phyloP scores from a whole-genome alignment of 805 yeast species.

The Saccharomyces eubayanus region DNA sequence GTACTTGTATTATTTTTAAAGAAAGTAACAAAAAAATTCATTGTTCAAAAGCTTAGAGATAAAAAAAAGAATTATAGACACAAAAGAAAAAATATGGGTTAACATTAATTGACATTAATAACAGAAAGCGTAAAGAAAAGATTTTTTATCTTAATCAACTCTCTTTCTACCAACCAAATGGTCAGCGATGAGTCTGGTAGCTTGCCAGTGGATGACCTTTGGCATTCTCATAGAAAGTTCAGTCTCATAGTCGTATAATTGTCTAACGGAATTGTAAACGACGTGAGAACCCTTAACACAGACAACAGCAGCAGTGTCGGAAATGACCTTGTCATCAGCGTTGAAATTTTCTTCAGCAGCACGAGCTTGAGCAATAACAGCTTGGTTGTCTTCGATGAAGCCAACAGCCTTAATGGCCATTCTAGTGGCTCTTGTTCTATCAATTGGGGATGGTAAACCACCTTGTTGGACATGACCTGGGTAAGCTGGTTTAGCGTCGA shows the following conservation, averaged over 20 bases:
- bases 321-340: conserved; percentile 27
- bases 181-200: conserved; percentile 69
- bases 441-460: conserved; percentile 67
- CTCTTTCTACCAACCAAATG: conserved; percentile 67
- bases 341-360: conserved; percentile 27
- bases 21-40: not conserved
- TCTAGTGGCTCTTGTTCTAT: conserved; percentile 66
- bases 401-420: conserved; percentile 62
- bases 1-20: not conserved
- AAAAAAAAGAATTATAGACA: not conserved
- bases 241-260: conserved; percentile 81
- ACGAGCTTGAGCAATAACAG: conserved; percentile 22
- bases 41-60: not conserved
- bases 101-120: not conserved
- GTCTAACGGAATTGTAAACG: conserved; percentile 63
- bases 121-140: not conserved
- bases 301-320: conserved; percentile 65
- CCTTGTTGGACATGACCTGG: conserved; percentile 90
- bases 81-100: not conserved
- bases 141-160: conserved; percentile 12
- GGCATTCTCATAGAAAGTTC: conserved; percentile 78
- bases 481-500: conserved; percentile 70
- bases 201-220: conserved; percentile 76
- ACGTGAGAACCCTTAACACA: conserved; percentile 77
- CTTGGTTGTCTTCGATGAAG: conserved; percentile 46